Evolutionary conservation across 805 yeast genomes (phyloP).

Genomic region (Diddensiella santjacobensis): DNA sequence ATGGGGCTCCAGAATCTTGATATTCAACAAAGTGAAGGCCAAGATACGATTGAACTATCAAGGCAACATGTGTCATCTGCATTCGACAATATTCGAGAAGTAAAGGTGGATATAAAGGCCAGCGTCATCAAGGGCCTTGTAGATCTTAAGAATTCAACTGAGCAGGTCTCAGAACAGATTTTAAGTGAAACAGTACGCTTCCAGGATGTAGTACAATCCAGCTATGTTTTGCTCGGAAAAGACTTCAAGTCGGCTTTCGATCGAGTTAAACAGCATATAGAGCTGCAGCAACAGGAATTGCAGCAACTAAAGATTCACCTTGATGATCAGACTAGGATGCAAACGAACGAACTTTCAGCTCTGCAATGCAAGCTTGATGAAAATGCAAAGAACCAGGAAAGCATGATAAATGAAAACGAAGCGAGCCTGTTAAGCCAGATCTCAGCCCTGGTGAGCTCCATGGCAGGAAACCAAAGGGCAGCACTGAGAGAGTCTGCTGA

Average conservation of each 20-base stretch:
- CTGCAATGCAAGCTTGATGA: too few species aligned
- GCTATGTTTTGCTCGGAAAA: not conserved
- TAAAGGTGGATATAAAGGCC: not conserved
- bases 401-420: not conserved
- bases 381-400: too few species aligned
- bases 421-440: not conserved
- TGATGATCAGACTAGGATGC: not conserved
- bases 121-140: not conserved
- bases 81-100: not conserved
- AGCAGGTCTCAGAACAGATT: not conserved
- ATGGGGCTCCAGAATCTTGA: not conserved
- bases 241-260: conserved; percentile 1
- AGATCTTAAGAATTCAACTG: not conserved
- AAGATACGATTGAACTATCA: not conserved
- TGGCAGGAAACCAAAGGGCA: too few species aligned
- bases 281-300: not conserved
- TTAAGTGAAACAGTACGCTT: not conserved
- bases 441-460: not conserved
- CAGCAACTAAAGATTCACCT: not conserved
- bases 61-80: not conserved
- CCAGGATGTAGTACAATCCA: conserved; percentile 1
- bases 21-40: not conserved
- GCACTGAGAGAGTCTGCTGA: too few species aligned
- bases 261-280: not conserved
- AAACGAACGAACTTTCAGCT: not conserved